Base-by-base conservation (phyloP, 164 flowering plant genomes). In the Malania oleifera region DNA sequence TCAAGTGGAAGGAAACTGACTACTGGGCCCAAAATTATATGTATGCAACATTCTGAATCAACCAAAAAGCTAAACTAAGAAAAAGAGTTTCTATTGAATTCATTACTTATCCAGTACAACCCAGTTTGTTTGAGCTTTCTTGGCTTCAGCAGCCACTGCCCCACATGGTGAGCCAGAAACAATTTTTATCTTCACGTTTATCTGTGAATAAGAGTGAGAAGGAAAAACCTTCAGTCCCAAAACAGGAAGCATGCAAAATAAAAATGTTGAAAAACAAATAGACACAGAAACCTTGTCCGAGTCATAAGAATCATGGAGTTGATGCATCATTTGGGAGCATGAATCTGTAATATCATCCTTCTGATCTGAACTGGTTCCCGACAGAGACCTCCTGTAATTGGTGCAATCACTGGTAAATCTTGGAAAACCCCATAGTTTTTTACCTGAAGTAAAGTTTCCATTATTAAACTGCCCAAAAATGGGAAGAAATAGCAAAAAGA, bases 41-140 rank as follows among this genome's bases (percentile, higher is more conserved):
- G 39, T 11, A 28, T 23, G 23, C 9, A 31, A 35, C 26, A 5
- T 9, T 23, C 13, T 54, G 14, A 41, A 28, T 27, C 7, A 41
- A 9, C 34, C 9, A 22, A 18, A 31, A 20, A 20, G 18, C 15
- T 9, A 12, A 28, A 18, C 6, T 19, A 50, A 43, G 41, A 39
- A 28, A 52, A 15, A 41, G 49, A 20, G 40, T 44, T 56, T 39
- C 15, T 24, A 38, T 14, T 37, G 35, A 50, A 49, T 54, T 5
- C 17, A 67, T 70, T 82, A 82, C 90, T 72, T 80, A 43, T 84
- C 90, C 78, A 84, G 66, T 56, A 84, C 68, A 55, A 84, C 81
- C 90, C 90, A 84, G 60, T 69, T 75, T 29, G 90, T 62, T 66
- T 64, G 72, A 54, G 58, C 64, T 41, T 59, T 80, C 72, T 69